Percentiles rank a stretch among this genome's conserved stretches.
These are phyloP conservation scores for Aspergillus neotritici DNA, from an alignment of 2,329 filamentous ascomycete genomes.

Conservation along the genomic window DNA sequence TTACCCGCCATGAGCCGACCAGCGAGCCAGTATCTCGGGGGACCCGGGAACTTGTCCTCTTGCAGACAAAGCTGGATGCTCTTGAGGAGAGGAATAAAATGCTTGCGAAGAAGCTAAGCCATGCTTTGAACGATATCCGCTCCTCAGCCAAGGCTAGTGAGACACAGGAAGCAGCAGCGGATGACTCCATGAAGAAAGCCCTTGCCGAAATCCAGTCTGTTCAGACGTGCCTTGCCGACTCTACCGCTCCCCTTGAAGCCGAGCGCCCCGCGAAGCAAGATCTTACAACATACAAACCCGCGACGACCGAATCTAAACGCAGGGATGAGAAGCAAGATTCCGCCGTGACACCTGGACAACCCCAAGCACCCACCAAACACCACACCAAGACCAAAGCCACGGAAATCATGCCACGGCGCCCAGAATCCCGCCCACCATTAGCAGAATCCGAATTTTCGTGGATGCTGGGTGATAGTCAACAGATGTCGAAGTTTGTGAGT, in stretches of 20 bases:
- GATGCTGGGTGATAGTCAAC: slow-evolving; percentile 45
- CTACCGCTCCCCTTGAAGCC: slow-evolving; percentile 25
- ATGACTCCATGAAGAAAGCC: slow-evolving; percentile 31
- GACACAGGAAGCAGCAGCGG: slow-evolving; percentile 17
- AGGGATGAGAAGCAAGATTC: not conserved
- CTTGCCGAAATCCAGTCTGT: slow-evolving; percentile 41
- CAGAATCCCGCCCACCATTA: slow-evolving; percentile 36
- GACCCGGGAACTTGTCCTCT: slow-evolving; percentile 9
- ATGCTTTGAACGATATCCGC: slow-evolving; percentile 39
- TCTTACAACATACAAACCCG: too few relatives aligned
- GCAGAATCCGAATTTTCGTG: slow-evolving; percentile 46
- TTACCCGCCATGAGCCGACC: slow-evolving; percentile 8
- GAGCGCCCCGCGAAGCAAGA: too few relatives aligned
- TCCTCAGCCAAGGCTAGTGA: slow-evolving; percentile 27
- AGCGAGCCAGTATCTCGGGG: too few relatives aligned
- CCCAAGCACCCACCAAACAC: too few relatives aligned
- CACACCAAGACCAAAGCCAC: too few relatives aligned
- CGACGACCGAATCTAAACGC: not conserved
- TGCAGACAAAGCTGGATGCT: slow-evolving; percentile 29
- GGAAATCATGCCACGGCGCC: slow-evolving; percentile 14
- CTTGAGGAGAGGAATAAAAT: slow-evolving; percentile 38
- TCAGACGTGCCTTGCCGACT: slow-evolving; percentile 39
- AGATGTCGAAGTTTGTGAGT: slow-evolving; percentile 43
- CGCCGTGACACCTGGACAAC: not conserved
- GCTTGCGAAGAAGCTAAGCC: slow-evolving; percentile 38